Evolutionary conservation across 441 rosid species (phyloP), one percentile per base, ranked within the genome.

Genomic region (Eruca vesicaria): DNA sequence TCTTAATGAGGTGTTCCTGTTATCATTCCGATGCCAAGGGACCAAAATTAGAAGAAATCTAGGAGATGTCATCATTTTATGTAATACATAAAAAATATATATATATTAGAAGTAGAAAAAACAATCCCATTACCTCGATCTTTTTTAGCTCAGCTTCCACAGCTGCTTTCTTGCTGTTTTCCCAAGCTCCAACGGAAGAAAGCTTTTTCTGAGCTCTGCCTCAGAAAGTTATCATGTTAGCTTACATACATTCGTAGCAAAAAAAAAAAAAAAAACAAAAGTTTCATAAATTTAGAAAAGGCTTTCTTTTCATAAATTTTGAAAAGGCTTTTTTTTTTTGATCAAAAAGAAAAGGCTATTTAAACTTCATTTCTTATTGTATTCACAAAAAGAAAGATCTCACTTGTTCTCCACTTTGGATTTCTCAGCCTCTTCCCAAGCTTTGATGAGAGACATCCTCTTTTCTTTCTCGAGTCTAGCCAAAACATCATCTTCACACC

Each of bases 351-450:
- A n/a, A 23, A 23, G 45, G 32, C 21, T n/a, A 28, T 28, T 31
- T 20, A 26, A 18, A 65, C 15, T 38, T 55, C 14, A 65, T 38
- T 56, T 58, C 18, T 23, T 23, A 23, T 23, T 23, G 26, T 23
- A 10, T 35, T 20, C 7, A 2, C 41, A 31, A 8, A 20, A 8
- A n/a, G 7, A n/a, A 43, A 45, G 8, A n/a, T 7, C 55, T 48
- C 66, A 93, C 97, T 89, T 91, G 80, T 93, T 89, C 72, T 88
- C 90, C 58, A 86, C 92, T 84, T 88, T 90, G 45, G 89, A 14
- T 78, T 88, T 91, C 81, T 93, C 92, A 14, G 84, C 87, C 2
- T 89, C 97, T 82, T 89, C 98, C 97, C 98, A 91, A 56, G 98
- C 97, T 84, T 81, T 86, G 79, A 93, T 73, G 60, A 89, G 87